Evolutionary conservation across 2,329 filamentous ascomycete genomes (phyloP).

Genomic region (Xylaria sp.): DNA sequence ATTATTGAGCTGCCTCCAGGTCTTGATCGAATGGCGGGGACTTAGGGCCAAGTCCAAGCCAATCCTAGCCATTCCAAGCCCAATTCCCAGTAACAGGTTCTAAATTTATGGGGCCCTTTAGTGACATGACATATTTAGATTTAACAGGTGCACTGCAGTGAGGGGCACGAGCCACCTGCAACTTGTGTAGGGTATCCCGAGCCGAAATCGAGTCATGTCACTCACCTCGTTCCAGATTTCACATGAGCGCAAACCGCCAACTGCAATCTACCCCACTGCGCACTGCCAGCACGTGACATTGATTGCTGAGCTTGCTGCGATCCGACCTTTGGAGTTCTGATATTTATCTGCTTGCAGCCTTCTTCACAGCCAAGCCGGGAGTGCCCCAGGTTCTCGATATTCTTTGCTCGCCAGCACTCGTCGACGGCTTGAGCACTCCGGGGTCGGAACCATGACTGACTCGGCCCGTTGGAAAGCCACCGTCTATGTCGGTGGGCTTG

Average conservation of each 20-base stretch:
- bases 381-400: too few relatives aligned
- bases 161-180: slow-evolving; percentile 23
- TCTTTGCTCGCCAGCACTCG: slow-evolving; percentile 4
- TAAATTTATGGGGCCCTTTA: background rate
- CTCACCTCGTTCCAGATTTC: too few relatives aligned
- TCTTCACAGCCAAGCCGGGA: background rate
- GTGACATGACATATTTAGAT: slow-evolving; percentile 1
- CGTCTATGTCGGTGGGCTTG: slow-evolving; percentile 89
- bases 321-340: slow-evolving; percentile 9
- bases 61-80: background rate
- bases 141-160: background rate
- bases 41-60: background rate
- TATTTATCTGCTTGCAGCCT: background rate
- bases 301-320: slow-evolving; percentile 4
- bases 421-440: slow-evolving; percentile 6
- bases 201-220: background rate
- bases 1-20: slow-evolving; percentile 23
- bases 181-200: background rate
- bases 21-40: background rate
- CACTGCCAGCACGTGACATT: slow-evolving; percentile 29
- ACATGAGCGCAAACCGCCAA: background rate
- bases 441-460: slow-evolving; percentile 74
- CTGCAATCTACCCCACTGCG: background rate
- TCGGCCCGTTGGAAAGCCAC: slow-evolving; percentile 87
- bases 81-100: background rate